Percentiles rank a stretch among this genome's conserved stretches.
Conservation (phyloP, 2,329 filamentous ascomycete genomes). For the Hymenoscyphus fraxineus region DNA sequence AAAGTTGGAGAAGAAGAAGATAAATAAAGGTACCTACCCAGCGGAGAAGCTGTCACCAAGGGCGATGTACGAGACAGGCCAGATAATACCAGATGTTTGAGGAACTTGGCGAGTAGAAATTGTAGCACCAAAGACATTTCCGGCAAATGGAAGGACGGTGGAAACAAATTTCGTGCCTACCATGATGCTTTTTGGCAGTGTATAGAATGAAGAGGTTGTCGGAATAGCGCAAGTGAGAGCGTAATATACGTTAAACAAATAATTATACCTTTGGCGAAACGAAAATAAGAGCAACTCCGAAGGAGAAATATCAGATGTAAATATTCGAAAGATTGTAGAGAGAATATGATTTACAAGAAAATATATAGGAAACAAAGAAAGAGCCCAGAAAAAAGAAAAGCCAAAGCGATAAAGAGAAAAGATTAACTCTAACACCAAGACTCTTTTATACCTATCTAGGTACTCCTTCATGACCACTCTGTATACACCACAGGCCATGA, state of each 20-base stretch:
- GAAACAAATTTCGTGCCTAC: not conserved
- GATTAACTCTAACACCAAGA: not conserved
- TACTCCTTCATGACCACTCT: not conserved
- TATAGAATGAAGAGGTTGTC: no score
- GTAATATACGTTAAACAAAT: no score
- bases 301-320: not conserved
- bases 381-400: not conserved
- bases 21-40: not conserved
- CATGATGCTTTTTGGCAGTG: not conserved
- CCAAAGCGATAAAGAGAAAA: not conserved
- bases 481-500: not conserved
- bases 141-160: not conserved
- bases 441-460: not conserved
- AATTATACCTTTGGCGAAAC: no score
- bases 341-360: not conserved
- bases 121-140: not conserved
- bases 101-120: conserved; percentile 2
- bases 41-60: conserved; percentile 6
- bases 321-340: not conserved
- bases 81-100: conserved; percentile 3
- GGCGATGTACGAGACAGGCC: conserved; percentile 6
- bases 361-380: not conserved
- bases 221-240: no score
- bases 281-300: no score
- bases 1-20: no score